phyloP scores from a whole-genome alignment of 2,329 filamentous ascomycete genomes.

The Stemphylium vesicarium region DNA sequence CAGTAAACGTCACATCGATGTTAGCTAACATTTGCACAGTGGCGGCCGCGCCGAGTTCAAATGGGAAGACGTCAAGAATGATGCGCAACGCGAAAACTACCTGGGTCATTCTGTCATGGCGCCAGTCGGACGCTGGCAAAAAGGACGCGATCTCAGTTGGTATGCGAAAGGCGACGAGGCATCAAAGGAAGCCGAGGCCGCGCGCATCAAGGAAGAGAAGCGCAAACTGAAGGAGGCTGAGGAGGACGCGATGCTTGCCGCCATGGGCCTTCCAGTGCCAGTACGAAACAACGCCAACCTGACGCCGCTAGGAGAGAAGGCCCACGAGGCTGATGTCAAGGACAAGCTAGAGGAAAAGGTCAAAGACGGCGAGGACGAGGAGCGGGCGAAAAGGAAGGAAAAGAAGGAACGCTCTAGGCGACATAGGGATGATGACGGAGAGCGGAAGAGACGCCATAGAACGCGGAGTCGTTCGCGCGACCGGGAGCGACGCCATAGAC shows the following conservation, averaged over 20 bases:
- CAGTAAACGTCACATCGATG: neutral
- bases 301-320: constrained; percentile 62
- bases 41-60: constrained; percentile 91
- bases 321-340: constrained; percentile 62
- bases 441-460: constrained; percentile 32
- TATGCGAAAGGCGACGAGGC: constrained; percentile 66
- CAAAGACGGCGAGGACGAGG: constrained; percentile 46
- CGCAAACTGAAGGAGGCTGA: constrained; percentile 87
- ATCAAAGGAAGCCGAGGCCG: constrained; percentile 63
- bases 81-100: constrained; percentile 85
- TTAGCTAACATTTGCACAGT: constrained; percentile 50
- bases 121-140: constrained; percentile 90
- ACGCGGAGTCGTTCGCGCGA: constrained; percentile 39
- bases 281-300: constrained; percentile 69
- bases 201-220: constrained; percentile 72
- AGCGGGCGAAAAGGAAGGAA: constrained; percentile 22
- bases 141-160: constrained; percentile 72
- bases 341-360: constrained; percentile 59
- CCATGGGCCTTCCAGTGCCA: constrained; percentile 78
- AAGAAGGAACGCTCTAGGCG: constrained; percentile 35
- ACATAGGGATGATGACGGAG: constrained; percentile 33
- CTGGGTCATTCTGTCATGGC: constrained; percentile 92
- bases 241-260: constrained; percentile 84
- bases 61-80: constrained; percentile 92
- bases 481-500: constrained; percentile 36